phyloP scores from a whole-genome alignment of 495 filamentous ascomycete species.

The Penicillium daleae region DNA sequence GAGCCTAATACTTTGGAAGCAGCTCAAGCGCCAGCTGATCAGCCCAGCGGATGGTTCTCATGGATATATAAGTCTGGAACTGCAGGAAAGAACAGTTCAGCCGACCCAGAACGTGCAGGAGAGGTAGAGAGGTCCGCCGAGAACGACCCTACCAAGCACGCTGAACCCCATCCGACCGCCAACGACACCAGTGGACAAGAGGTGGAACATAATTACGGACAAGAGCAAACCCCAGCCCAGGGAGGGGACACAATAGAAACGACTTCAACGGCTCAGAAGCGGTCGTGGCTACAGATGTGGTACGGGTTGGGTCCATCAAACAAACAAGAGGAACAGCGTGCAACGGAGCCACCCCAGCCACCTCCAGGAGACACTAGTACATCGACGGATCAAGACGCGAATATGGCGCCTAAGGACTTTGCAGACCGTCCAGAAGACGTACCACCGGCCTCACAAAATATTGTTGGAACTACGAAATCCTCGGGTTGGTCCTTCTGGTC shows the following conservation, averaged over 20 bases:
- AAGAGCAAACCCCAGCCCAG: constrained; percentile 23
- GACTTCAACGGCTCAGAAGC: constrained; percentile 34
- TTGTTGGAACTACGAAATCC: constrained; percentile 47
- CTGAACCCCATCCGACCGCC: constrained; percentile 23
- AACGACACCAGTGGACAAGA: constrained; percentile 19
- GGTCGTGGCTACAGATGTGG: constrained; percentile 56
- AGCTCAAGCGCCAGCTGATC: constrained; percentile 25
- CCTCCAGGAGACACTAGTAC: constrained; percentile 10
- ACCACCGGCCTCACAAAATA: constrained; percentile 41
- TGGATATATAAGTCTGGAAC: constrained; percentile 52
- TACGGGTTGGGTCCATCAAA: constrained; percentile 40
- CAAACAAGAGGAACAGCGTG: constrained; percentile 30
- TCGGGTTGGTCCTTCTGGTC: constrained; percentile 91
- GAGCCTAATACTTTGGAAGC: constrained; percentile 11
- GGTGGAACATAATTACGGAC: constrained; percentile 19
- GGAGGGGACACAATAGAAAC: constrained; percentile 27
- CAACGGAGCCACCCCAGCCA: constrained; percentile 30
- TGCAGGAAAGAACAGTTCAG: constrained; percentile 14
- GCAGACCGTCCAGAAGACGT: constrained; percentile 29
- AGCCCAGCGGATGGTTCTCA: constrained; percentile 59
- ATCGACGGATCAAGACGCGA: constrained; percentile 24
- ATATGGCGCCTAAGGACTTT: constrained; percentile 28
- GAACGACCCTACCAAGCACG: constrained; percentile 25
- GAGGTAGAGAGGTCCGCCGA: constrained; percentile 26
- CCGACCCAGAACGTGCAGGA: constrained; percentile 14